Base-by-base conservation (phyloP, 192 early-diverging fungal genomes). In the Coemansia sp. region DNA sequence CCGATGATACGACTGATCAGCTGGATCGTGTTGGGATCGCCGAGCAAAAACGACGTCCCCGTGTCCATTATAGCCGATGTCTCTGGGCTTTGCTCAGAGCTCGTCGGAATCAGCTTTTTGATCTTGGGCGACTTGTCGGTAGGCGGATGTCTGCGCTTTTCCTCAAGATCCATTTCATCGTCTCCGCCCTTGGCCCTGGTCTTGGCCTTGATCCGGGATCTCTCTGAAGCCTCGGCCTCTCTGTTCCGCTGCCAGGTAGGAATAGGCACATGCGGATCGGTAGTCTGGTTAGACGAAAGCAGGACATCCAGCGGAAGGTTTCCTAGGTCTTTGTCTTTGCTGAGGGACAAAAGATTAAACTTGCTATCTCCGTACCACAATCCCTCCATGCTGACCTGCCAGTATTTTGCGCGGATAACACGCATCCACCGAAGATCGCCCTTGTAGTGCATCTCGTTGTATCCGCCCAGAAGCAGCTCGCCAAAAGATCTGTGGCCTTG, bases 351-450 rank as follows among this genome's bases (percentile, higher is more conserved):
- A 11, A 79, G 64, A 27, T 79, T 73, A 62, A 79, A 65, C 52
- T 79, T 73, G 64, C 70, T 62, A 53, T 75, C 69, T 14, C 78
- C 78, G 42, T 74, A 75, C 72, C 70, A 74, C 35, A 81, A 53
- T 48, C 69, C 75, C 57, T 83, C 72, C 68, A 83, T 72, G 30
- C 50, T 65, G 18, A 83, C 72, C 61, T 83, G 64, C 87, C 89
- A 88, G 72, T 87, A 87, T 51, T 82, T 81, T 22, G 82, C 60
- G n/a, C 73, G 72, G 6, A 76, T 85, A 3, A 85, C 68, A 8
- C 73, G 76, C 61, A 85, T 68, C 61, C 82, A 87, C 14, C 67
- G 54, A 35, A 87, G 60, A 10, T 85, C 83, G 19, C 83, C 84
- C 67, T 70, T 71, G 68, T 81, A 85, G 56, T 72, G 79, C 11